Percentiles rank a stretch among this genome's conserved stretches.
These are phyloP conservation scores for Geotrichum australiense DNA, from an alignment of 1,139 yeast genomes.

Conservation along the genomic window DNA sequence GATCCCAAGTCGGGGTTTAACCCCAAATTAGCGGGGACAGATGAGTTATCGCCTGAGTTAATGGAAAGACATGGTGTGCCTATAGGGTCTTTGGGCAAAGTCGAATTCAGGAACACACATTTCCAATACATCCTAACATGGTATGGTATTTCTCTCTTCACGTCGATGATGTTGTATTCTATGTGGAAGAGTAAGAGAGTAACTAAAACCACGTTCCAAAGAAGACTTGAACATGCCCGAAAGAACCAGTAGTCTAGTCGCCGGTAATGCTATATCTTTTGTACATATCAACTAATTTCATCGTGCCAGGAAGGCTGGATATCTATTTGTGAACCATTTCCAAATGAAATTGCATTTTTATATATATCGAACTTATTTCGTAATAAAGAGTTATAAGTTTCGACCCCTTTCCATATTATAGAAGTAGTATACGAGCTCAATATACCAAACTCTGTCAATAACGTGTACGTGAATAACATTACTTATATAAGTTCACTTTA, in stretches of 20 bases:
- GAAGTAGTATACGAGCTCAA: no score
- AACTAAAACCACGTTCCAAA: conserved; percentile 17
- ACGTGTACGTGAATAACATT: no score
- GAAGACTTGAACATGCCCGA: conserved; percentile 29
- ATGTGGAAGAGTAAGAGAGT: conserved; percentile 38
- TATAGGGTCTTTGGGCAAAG: conserved; percentile 69
- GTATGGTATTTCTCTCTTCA: conserved; percentile 77
- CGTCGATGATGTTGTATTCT: conserved; percentile 55
- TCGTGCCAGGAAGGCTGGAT: no score
- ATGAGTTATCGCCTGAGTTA: conserved; percentile 28
- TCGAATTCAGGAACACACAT: conserved; percentile 82
- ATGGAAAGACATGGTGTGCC: conserved; percentile 76
- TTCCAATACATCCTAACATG: conserved; percentile 89
- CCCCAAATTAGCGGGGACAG: conserved; percentile 21
- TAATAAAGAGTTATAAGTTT: no score
- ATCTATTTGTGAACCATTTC: no score
- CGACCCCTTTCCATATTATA: no score
- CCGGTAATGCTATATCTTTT: no score
- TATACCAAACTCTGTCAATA: no score
- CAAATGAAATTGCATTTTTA: no score
- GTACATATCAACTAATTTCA: no score
- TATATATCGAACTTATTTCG: no score
- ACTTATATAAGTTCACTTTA: no score
- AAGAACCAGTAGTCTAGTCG: conserved; percentile 11
- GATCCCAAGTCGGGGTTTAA: conserved; percentile 55